Base-by-base conservation (phyloP, 1,284 basidiomycete genomes). In the Fomitiporia mediterranea region DNA sequence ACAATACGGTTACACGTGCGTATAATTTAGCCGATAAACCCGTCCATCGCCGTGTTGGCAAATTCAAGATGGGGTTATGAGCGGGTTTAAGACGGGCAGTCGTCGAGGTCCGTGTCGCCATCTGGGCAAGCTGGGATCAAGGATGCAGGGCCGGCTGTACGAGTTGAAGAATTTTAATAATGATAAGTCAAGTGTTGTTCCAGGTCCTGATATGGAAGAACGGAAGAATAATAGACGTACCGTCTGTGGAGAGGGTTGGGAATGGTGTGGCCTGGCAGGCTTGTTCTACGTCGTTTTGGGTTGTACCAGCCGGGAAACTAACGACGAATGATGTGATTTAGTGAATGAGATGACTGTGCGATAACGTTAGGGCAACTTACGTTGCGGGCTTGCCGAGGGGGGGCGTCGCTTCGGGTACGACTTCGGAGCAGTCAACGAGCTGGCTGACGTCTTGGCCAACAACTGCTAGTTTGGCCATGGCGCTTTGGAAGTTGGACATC, bases 401-500 rank as follows among this genome's bases (percentile, higher is more conserved):
- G 4, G 58, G 55, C 37, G 46, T 30, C 11, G 58, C 42, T 15
- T 35, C 28, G n/a, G 58, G 58, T 30, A 61, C 27, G 30, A 53
- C 56, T 42, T 62, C 61, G 25, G 61, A 55, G 54, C 61, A 62
- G 55, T 62, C 61, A 51, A 61, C 53, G 32, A 62, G 56, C 13
- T 53, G 32, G 15, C 53, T 55, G 9, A 23, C 35, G 64, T 68
- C 56, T 53, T 69, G 66, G 19, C 70, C 70, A 60, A 69, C 61
- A 43, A 69, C 54, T 11, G 67, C 54, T 53, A 73, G 63, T 65
- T 70, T 70, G 40, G 62, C 54, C 65, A 70, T 67, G 28, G 67
- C 58, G 28, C 2, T 35, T 15, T 44, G 37, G 55, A 60, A 60
- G 34, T 28, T 28, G 28, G 25, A 30, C 54, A 56, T 56, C 58